Percentiles rank a stretch among this genome's conserved stretches.
These are phyloP conservation scores for Blastobotrys malaysiensis DNA, from an alignment of 1,139 yeast species.

Conservation along the genomic window DNA sequence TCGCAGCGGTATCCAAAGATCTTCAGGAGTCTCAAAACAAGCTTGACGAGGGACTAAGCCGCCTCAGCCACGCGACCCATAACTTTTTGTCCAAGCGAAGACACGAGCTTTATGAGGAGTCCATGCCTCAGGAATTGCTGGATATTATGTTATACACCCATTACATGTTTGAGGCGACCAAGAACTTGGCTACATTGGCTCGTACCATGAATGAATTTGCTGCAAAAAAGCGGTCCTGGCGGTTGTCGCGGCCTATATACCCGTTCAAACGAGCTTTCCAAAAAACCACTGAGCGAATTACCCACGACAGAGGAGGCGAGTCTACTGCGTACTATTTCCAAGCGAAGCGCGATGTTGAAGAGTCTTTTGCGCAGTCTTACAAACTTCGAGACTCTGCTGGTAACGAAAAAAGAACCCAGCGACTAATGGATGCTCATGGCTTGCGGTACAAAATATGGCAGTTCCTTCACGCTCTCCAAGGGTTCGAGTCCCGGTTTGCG, in stretches of 20 bases:
- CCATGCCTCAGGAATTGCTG: constrained; percentile 17
- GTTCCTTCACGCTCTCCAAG: constrained; percentile 32
- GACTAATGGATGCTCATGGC: constrained; percentile 12
- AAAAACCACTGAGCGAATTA: constrained; percentile 39
- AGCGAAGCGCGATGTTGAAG: constrained; percentile 43
- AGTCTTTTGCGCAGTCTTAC: constrained; percentile 40
- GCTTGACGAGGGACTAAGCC: not conserved
- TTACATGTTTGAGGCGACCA: constrained; percentile 20
- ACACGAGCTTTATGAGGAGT: constrained; percentile 6
- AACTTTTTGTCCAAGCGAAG: not conserved
- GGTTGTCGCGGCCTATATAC: constrained; percentile 35
- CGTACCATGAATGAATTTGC: constrained; percentile 16
- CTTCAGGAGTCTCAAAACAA: not conserved
- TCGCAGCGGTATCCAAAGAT: constrained; percentile 11
- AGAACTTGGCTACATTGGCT: constrained; percentile 13
- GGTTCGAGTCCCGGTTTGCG: constrained; percentile 41
- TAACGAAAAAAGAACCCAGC: constrained; percentile 5
- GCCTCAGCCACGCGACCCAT: not conserved
- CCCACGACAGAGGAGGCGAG: constrained; percentile 45
- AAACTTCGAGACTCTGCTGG: constrained; percentile 29
- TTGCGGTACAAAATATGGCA: constrained; percentile 36
- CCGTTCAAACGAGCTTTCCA: constrained; percentile 39
- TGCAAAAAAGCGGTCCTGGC: constrained; percentile 28
- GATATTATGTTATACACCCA: constrained; percentile 20
- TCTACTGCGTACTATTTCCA: constrained; percentile 40